Evolutionary conservation across 2,329 filamentous ascomycete species (phyloP).

Genomic region (Raffaelea albimanens): DNA sequence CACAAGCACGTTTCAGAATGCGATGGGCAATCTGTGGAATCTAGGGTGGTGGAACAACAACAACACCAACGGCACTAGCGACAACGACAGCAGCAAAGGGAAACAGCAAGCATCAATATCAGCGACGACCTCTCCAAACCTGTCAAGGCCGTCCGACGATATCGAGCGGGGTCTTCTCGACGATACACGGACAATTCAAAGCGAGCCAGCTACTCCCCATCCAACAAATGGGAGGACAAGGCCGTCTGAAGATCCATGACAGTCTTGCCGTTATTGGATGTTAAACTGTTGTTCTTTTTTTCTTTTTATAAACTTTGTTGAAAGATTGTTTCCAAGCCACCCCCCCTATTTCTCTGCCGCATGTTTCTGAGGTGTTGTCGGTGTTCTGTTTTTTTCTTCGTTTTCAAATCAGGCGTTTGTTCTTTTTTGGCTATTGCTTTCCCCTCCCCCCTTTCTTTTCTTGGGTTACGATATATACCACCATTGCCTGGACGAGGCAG

Average conservation of each 20-base stretch:
- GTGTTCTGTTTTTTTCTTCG: no score
- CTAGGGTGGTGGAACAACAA: slow-evolving; percentile 40
- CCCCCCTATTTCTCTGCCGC: no score
- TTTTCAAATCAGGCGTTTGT: no score
- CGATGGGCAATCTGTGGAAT: slow-evolving; percentile 32
- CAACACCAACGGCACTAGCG: background rate
- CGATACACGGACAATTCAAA: background rate
- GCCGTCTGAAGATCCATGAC: no score
- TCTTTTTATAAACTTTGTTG: no score
- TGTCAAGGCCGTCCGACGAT: no score
- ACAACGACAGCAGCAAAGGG: slow-evolving; percentile 5
- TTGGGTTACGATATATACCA: background rate
- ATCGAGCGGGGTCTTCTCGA: background rate
- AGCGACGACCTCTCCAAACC: background rate
- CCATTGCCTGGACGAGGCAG: no score
- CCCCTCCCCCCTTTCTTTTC: background rate
- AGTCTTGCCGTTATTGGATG: no score
- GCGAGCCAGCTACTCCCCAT: background rate
- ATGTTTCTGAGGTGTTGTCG: no score
- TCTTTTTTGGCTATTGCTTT: background rate
- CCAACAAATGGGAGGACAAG: no score
- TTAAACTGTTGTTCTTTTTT: no score
- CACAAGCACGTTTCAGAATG: slow-evolving; percentile 3
- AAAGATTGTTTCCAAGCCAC: no score
- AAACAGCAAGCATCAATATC: slow-evolving; percentile 5